phyloP scores from a whole-genome alignment of 73 alveolate species.

The Diophrys appendiculata region DNA sequence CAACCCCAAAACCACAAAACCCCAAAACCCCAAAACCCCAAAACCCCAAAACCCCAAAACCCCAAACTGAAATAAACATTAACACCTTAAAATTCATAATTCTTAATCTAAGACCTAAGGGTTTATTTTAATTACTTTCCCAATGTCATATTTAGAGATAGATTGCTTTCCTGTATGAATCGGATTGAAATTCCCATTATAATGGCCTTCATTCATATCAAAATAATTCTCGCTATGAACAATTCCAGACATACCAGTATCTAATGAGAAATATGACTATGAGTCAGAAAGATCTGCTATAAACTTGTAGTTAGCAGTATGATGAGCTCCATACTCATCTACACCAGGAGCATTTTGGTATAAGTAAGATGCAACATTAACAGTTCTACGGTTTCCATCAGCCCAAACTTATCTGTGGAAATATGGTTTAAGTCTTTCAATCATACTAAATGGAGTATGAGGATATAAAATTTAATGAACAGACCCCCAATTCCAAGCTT shows the following conservation, averaged over 20 bases:
- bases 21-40: slow-evolving; percentile 30
- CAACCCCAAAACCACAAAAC: no score
- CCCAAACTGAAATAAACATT: not conserved
- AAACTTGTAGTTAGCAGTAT: slow-evolving; percentile 69
- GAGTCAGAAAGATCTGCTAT: no score
- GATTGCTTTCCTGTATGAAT: not conserved
- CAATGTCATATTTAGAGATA: not conserved
- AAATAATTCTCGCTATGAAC: slow-evolving; percentile 67
- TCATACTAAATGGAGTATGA: slow-evolving; percentile 67
- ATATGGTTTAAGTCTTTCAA: slow-evolving; percentile 48
- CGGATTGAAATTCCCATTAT: not conserved
- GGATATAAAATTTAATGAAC: slow-evolving; percentile 73
- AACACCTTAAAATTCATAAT: no score
- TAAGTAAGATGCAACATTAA: slow-evolving; percentile 57
- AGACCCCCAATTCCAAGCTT: slow-evolving; percentile 74
- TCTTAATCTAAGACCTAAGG: not conserved
- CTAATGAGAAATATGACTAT: slow-evolving; percentile 56
- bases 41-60: slow-evolving; percentile 24
- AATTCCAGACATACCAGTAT: slow-evolving; percentile 73
- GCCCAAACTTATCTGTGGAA: slow-evolving; percentile 73
- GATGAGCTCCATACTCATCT: slow-evolving; percentile 42
- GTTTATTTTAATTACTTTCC: not conserved
- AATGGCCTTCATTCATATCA: slow-evolving; percentile 54
- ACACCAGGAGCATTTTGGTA: slow-evolving; percentile 34
- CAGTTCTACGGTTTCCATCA: slow-evolving; percentile 83